Conservation (phyloP, 495 filamentous ascomycete species). For the Neurospora tetraspora region DNA sequence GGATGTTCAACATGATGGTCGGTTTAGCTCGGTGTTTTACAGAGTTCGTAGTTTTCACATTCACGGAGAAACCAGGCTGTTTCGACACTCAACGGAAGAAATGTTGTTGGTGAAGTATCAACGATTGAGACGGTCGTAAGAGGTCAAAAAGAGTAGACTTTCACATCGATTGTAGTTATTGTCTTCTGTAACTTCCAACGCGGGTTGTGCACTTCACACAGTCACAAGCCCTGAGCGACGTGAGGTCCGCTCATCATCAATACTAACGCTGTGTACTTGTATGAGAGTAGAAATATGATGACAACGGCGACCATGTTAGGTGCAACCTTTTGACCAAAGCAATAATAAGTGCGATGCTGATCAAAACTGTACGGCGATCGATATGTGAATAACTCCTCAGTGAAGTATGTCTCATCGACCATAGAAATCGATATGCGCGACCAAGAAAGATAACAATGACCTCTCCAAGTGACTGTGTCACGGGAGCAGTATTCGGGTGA, state of each 20-base stretch:
- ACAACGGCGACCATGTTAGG: background rate
- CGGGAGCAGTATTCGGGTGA: background rate
- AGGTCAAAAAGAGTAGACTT: background rate
- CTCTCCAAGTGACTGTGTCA: background rate
- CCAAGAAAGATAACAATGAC: background rate
- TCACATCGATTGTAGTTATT: background rate
- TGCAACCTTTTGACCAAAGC: background rate
- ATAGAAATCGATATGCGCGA: background rate
- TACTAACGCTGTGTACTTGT: background rate
- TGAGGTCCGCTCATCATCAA: background rate
- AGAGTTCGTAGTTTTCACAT: too few relatives aligned
- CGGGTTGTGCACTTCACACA: background rate
- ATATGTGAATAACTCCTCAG: background rate
- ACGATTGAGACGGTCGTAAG: background rate
- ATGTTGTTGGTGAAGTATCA: background rate
- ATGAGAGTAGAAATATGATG: background rate
- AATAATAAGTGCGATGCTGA: background rate
- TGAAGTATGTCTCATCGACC: background rate
- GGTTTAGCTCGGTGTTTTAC: background rate
- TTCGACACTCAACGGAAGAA: too few relatives aligned
- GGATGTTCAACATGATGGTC: background rate
- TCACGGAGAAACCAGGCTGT: too few relatives aligned
- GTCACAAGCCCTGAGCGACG: background rate
- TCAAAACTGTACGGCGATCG: background rate
- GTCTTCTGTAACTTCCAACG: background rate